Evolutionary conservation across 257 asterid species (phyloP).

Genomic region (Vinca minor): DNA sequence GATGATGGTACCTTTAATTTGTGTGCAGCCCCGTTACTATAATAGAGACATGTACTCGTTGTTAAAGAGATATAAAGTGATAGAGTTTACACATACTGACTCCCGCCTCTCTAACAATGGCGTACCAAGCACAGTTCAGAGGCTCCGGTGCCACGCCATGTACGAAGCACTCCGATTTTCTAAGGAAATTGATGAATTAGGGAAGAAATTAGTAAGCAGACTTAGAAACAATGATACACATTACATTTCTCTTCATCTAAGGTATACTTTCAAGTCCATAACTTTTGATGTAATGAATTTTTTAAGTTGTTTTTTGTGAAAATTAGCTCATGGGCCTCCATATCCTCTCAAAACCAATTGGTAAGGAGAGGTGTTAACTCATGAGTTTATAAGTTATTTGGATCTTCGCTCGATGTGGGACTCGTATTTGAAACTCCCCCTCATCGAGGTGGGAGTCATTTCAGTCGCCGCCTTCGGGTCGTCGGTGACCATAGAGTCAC

Average conservation of each 20-base stretch:
- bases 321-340: too few species aligned
- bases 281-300: background rate
- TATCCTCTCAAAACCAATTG: too few species aligned
- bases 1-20: too few species aligned
- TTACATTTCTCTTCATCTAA: conserved; percentile 36
- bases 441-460: too few species aligned
- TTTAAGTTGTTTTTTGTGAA: too few species aligned
- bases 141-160: conserved; percentile 38
- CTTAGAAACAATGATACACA: conserved; percentile 19
- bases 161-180: conserved; percentile 33
- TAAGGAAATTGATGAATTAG: conserved; percentile 23
- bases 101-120: conserved; percentile 40
- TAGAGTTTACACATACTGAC: conserved; percentile 31
- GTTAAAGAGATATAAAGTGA: conserved; percentile 19
- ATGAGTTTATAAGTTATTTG: too few species aligned
- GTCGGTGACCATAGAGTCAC: too few species aligned
- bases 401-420: too few species aligned
- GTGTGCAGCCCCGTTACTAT: conserved; percentile 33
- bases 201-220: conserved; percentile 23
- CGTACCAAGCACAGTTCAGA: conserved; percentile 25
- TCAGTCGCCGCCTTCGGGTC: too few species aligned
- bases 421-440: too few species aligned
- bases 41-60: conserved; percentile 20
- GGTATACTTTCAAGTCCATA: conserved; percentile 12
- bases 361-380: too few species aligned